Evolutionary conservation across 495 filamentous ascomycete genomes (phyloP).

Genomic region (Penicillium odoratum): DNA sequence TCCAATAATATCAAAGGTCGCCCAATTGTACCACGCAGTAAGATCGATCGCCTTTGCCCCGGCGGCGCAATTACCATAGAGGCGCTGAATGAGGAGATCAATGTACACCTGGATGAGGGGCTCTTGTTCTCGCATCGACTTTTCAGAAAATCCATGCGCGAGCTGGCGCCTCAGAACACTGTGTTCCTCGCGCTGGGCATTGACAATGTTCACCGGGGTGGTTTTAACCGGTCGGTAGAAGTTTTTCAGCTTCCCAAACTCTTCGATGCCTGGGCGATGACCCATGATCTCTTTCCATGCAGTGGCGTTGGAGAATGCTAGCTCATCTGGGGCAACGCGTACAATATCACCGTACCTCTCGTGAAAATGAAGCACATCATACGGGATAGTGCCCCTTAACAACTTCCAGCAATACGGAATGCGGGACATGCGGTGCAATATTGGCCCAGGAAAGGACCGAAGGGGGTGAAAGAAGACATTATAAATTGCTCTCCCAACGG

Average conservation of each 20-base stretch:
- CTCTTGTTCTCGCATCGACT: slow-evolving; percentile 41
- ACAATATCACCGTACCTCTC: slow-evolving; percentile 9
- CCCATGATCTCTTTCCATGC: slow-evolving; percentile 13
- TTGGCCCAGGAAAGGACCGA: slow-evolving; percentile 1
- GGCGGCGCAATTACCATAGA: slow-evolving; percentile 9
- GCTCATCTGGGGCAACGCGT: slow-evolving; percentile 12
- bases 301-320: slow-evolving; percentile 5
- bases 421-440: not conserved
- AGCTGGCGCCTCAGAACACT: slow-evolving; percentile 38
- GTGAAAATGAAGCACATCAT: slow-evolving; percentile 4
- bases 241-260: not conserved
- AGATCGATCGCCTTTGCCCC: slow-evolving; percentile 18
- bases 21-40: slow-evolving; percentile 33
- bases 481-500: slow-evolving; percentile 1
- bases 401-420: slow-evolving; percentile 1
- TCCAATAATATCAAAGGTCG: slow-evolving; percentile 51
- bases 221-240: slow-evolving; percentile 4
- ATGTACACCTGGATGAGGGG: slow-evolving; percentile 37
- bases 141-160: slow-evolving; percentile 48
- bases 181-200: slow-evolving; percentile 14
- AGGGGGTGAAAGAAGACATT: slow-evolving; percentile 10
- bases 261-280: not conserved
- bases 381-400: not conserved
- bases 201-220: slow-evolving; percentile 1
- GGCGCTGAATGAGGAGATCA: slow-evolving; percentile 35